Conservation (phyloP, 108 stramenopile species). For the Nitzschia sp. region DNA sequence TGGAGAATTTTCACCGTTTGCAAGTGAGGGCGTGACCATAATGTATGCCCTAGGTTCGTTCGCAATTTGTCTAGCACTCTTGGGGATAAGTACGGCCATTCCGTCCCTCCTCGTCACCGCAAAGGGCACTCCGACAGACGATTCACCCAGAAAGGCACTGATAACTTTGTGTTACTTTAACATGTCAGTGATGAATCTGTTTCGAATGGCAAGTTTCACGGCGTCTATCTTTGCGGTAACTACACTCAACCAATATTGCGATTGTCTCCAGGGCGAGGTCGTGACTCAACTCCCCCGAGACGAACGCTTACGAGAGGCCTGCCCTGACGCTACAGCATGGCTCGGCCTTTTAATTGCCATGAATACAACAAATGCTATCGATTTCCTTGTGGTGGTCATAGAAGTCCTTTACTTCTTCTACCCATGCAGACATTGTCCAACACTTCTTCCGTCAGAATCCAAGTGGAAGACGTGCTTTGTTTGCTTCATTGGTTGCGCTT, state of each 20-base stretch:
- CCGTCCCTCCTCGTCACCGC: slow-evolving; percentile 8
- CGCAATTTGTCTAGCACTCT: background rate
- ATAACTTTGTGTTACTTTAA: slow-evolving; percentile 21
- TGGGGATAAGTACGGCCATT: slow-evolving; percentile 1
- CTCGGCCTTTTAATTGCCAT: slow-evolving; percentile 10
- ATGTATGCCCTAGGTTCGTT: background rate
- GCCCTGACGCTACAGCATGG: background rate
- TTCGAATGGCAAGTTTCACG: slow-evolving; percentile 15
- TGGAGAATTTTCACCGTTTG: slow-evolving; percentile 3
- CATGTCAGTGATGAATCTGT: slow-evolving; percentile 8
- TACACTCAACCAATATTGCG: slow-evolving; percentile 2
- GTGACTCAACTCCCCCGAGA: background rate
- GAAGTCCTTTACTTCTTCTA: slow-evolving; percentile 7
- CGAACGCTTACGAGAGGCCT: background rate
- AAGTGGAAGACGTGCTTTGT: slow-evolving; percentile 12
- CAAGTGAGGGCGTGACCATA: background rate
- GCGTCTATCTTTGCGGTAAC: background rate
- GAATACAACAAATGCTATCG: slow-evolving; percentile 12
- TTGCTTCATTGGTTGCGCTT: slow-evolving; percentile 36
- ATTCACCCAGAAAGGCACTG: slow-evolving; percentile 8
- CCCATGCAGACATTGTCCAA: background rate
- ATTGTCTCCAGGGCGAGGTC: background rate
- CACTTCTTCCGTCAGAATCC: slow-evolving; percentile 15
- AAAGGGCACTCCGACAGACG: slow-evolving; percentile 20
- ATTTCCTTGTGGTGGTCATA: background rate